Base-by-base conservation (phyloP, 768 basidiomycete species). In the Collybia nuda region DNA sequence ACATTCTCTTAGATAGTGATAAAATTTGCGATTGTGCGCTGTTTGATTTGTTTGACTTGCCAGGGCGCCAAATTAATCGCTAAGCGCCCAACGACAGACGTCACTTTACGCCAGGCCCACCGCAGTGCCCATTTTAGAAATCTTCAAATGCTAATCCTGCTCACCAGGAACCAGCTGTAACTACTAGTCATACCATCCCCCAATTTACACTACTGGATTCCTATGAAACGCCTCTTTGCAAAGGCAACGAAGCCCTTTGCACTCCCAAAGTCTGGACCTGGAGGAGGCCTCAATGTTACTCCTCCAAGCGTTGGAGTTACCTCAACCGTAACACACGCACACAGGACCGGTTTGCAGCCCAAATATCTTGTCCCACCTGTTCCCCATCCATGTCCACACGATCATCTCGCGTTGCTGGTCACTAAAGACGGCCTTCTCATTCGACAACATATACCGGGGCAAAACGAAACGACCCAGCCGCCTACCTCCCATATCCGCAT, bases 311-410 rank as follows among this genome's bases (percentile, higher is more conserved):
- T 58, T 56, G 18, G 41, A 44, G 6, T 55, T 47, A 11, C 36
- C 47, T 38, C 23, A 44, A 9, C 56, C 11, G 21, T 15, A n/a
- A 32, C 43, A 5, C 23, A 36, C n/a, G 15, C 56, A 41, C 62
- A 67, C 35, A 50, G 64, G 14, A 54, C 66, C 5, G 71, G 69
- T 23, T 69, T 88, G n/a, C 83, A 81, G 45, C 87, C 85, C 2
- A 85, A 79, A 66, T 76, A 81, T 52, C 65, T 79, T 50, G 70
- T 88, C 17, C 85, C 89, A 7, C 78, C 89, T 2, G 67, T 86
- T 12, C 85, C 85, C n/a, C 87, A 90, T 62, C 88, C 88, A 22
- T 80, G 78, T 57, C 87, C 90, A 6, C 71, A 90, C 61, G 81
- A 85, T 40, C 74, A 82, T 53, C 80, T 93, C 37, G 79, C 79